phyloP scores from a whole-genome alignment of 306 rosid species.

The Begonia fuchsioides region DNA sequence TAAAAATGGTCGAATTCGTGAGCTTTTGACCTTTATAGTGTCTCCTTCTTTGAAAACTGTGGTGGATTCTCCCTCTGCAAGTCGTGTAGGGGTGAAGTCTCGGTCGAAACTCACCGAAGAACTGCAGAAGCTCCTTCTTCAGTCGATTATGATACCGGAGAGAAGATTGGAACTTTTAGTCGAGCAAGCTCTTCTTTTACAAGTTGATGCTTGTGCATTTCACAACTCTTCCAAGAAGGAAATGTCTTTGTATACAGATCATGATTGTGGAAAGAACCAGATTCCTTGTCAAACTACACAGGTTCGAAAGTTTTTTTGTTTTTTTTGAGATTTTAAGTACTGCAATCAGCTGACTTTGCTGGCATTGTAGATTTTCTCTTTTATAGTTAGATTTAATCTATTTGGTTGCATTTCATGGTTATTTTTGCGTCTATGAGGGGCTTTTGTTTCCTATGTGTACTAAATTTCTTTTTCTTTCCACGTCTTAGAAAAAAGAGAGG shows the following conservation, averaged over 20 bases:
- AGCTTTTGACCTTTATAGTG: constrained; percentile 69
- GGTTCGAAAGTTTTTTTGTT: constrained; percentile 33
- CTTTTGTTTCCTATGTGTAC: no score
- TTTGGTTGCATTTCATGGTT: neutral
- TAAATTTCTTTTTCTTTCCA: no score
- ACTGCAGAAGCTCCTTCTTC: constrained; percentile 85
- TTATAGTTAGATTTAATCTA: neutral
- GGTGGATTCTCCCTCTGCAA: constrained; percentile 19
- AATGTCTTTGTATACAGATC: constrained; percentile 89
- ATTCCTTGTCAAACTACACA: constrained; percentile 84
- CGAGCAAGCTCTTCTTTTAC: constrained; percentile 86
- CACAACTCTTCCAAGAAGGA: constrained; percentile 78
- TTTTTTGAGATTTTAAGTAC: neutral
- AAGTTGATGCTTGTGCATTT: constrained; percentile 74
- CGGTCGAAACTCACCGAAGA: constrained; percentile 67
- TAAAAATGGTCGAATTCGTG: constrained; percentile 46
- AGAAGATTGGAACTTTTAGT: constrained; percentile 89
- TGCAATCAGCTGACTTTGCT: neutral
- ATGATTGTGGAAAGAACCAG: constrained; percentile 74
- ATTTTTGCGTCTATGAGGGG: no score
- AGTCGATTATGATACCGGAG: constrained; percentile 81
- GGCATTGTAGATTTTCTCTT: neutral
- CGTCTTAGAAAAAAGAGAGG: no score
- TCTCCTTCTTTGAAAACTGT: constrained; percentile 25
- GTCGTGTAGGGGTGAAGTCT: constrained; percentile 33